Evolutionary conservation across 2,329 filamentous ascomycete genomes (phyloP).

Genomic region (Alternaria sp.): DNA sequence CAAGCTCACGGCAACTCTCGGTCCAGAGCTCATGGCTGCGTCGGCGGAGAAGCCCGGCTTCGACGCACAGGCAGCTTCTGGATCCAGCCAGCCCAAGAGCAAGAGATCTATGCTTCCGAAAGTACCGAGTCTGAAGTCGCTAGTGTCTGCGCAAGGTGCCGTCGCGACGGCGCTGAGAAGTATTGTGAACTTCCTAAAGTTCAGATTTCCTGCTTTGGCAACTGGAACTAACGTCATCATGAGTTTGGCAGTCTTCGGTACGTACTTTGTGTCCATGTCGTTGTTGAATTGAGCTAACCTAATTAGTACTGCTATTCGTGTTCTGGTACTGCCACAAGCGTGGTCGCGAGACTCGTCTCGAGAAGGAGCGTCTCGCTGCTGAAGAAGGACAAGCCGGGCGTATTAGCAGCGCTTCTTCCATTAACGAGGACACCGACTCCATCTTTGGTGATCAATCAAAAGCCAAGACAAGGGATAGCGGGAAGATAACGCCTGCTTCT

Average conservation of each 20-base stretch:
- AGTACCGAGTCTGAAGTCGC: conserved; percentile 76
- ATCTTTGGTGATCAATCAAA: conserved; percentile 35
- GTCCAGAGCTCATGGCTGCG: conserved; percentile 82
- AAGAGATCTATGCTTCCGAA: conserved; percentile 64
- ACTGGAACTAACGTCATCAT: conserved; percentile 87
- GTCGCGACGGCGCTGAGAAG: conserved; percentile 84
- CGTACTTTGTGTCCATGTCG: conserved; percentile 53
- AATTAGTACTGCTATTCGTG: conserved; percentile 81
- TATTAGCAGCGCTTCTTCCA: conserved; percentile 41
- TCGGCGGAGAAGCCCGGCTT: conserved; percentile 72
- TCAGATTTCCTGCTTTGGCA: conserved; percentile 88
- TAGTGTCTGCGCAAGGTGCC: conserved; percentile 87
- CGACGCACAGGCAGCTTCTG: conserved; percentile 49
- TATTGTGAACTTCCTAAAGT: conserved; percentile 88
- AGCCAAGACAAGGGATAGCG: conserved; percentile 23
- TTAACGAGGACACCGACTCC: conserved; percentile 42
- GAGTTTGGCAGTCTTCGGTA: conserved; percentile 87
- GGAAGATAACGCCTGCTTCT: conserved; percentile 24
- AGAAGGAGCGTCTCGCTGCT: conserved; percentile 61
- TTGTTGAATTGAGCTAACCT: conserved; percentile 26
- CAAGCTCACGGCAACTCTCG: conserved; percentile 79
- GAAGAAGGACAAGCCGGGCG: conserved; percentile 41
- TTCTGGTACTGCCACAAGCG: conserved; percentile 99
- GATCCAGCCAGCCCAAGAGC: conserved; percentile 38
- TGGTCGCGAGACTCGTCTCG: conserved; percentile 83